Conservation (phyloP, 2,329 filamentous ascomycete genomes). For the Colletotrichum theobromicola region DNA sequence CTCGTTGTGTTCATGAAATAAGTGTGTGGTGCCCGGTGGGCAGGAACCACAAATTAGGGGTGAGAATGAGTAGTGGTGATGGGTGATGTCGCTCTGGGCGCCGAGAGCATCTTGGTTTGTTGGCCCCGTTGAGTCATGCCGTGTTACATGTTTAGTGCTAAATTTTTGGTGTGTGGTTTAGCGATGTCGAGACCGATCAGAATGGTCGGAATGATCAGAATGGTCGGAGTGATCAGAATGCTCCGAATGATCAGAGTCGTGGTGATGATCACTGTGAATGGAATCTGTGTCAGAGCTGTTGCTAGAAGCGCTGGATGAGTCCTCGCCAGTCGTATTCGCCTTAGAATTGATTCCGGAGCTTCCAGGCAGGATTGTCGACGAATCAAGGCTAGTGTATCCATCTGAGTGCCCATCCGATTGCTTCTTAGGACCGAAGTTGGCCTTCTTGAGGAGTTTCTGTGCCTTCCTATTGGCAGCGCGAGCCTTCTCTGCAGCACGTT, state of each 20-base stretch:
- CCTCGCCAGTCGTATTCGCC: constrained; percentile 30
- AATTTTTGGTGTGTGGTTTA: background rate
- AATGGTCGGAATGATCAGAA: background rate
- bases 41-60: background rate
- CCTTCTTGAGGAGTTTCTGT: constrained; percentile 52
- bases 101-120: background rate
- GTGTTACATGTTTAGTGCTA: background rate
- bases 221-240: background rate
- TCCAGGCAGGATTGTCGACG: constrained; percentile 45
- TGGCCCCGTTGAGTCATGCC: background rate
- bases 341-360: constrained; percentile 36
- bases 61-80: background rate
- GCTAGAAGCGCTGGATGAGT: constrained; percentile 35
- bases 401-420: constrained; percentile 48
- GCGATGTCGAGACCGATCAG: background rate
- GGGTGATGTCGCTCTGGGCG: background rate
- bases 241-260: constrained; percentile 16
- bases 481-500: constrained; percentile 70
- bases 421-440: constrained; percentile 50
- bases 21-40: background rate
- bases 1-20: constrained; percentile 12
- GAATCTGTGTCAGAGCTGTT: constrained; percentile 41
- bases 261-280: constrained; percentile 30
- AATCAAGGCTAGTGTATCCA: constrained; percentile 50
- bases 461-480: constrained; percentile 46